Base-by-base conservation (phyloP, 2,329 filamentous ascomycete genomes). In the Sarocladiaceae sp. region DNA sequence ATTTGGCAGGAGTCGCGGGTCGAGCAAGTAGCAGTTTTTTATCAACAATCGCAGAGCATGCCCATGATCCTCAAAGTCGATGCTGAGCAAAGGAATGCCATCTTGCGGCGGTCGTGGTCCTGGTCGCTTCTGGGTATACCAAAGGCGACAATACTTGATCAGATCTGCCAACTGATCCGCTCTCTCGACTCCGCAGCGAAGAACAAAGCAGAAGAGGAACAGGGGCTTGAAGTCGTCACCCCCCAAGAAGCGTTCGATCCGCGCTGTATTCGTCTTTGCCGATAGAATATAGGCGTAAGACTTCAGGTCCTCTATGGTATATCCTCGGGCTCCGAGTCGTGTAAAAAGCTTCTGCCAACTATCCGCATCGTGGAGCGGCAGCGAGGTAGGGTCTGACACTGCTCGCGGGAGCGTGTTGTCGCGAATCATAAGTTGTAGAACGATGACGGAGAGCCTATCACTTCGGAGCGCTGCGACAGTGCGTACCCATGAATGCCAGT, bases 71-170 rank as follows among this genome's bases (percentile, higher is more conserved):
- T 29, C 33, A 6, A 48, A 33, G 26, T 48, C 44, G 15, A 48
- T 28, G 4, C 26, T 48, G n/a, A 48, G 44, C 26, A 48, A 15
- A 4, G 44, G 44, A 10, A 48, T 20, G 26, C 44, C 33, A 17
- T 15, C 3, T 22, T 48, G 44, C 44, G 26, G 33, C 26, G 12
- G 4, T 13, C 20, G 25, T 31, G 44, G 25, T 3, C 44, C 44
- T 3, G 22, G 17, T 13, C 55, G 18, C 57, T 46, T 23, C 52
- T 55, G 12, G 57, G 59, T 48, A 39, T 59, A 51, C 28, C 56
- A 57, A 3, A 39, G 51, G 25, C 52, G 51, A 40, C 62, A 64
- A 12, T 64, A 60, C 6, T 59, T 52, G 13, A 70, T 58, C 11
- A 70, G 54, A 7, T 33, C 44, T 46, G 57, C 55, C 15, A 70